Evolutionary conservation across 1,284 basidiomycete species (phyloP).

Genomic region (Ceratobasidium sp.): DNA sequence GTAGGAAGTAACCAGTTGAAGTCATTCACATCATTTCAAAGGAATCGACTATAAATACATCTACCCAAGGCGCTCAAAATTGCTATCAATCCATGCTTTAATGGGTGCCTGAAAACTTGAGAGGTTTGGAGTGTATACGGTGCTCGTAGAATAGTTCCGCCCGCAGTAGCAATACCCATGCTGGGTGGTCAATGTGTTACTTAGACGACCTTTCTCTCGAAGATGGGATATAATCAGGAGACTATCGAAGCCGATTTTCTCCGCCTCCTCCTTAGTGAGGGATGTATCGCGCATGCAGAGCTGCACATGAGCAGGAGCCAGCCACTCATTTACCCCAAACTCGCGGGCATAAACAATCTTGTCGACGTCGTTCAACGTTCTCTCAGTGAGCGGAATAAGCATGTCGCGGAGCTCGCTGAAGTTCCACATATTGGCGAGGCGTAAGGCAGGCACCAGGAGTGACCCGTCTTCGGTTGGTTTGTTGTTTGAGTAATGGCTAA

Average conservation of each 20-base stretch:
- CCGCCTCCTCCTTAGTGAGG: constrained; percentile 20
- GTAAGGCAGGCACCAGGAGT: constrained; percentile 20
- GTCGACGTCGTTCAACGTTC: constrained; percentile 19
- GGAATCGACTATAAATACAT: too few relatives aligned
- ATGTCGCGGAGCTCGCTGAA: constrained; percentile 25
- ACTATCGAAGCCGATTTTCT: constrained; percentile 18
- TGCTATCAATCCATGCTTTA: constrained; percentile 6
- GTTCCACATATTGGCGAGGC: constrained; percentile 46
- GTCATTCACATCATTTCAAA: background rate
- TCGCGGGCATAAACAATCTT: constrained; percentile 31
- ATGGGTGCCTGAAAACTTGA: background rate
- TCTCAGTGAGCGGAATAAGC: background rate
- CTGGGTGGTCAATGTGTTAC: background rate
- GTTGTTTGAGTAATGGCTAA: constrained; percentile 15
- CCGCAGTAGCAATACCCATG: background rate
- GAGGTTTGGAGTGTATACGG: background rate
- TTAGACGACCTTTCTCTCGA: constrained; percentile 8
- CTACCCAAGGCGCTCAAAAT: background rate
- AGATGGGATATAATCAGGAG: constrained; percentile 28
- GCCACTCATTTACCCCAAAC: constrained; percentile 42
- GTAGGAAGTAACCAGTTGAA: background rate
- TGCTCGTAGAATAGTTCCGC: background rate
- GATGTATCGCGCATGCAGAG: constrained; percentile 29
- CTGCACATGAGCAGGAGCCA: constrained; percentile 14
- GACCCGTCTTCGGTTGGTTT: background rate